Base-by-base conservation (phyloP, 2,329 filamentous ascomycete genomes). In the Curvularia spicifera region DNA sequence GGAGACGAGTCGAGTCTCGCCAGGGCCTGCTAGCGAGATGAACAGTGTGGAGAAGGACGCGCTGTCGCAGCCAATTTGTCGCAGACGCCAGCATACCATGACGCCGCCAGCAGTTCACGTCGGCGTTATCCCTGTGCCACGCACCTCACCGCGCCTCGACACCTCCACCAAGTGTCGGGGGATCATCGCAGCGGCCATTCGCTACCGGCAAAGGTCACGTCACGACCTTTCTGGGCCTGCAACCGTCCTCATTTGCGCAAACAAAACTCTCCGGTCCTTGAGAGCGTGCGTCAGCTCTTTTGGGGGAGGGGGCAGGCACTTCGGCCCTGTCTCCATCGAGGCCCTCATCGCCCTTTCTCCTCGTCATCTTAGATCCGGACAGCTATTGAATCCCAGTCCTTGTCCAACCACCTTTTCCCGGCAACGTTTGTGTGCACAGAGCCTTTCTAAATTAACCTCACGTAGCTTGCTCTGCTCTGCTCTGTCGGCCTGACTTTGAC, bases 11-110 rank as follows among this genome's bases (percentile, higher is more conserved):
- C 60, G 59, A 61, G 49, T 54, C 57, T 56, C 50, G 55, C 63
- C 63, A 58, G 66, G 60, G 65, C 61, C 42, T 43, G 51, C 69
- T 73, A 76, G 73, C 74, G 74, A 76, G 64, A 76, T 76, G 72
- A 76, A 68, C 63, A 62, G 51, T 73, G 72, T 74, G 72, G 72
- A 76, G 71, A 72, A 73, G 71, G 72, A 71, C 69, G 66, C 68
- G 65, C 61, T 53, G 56, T 62, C 56, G 68, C 66, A 65, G 70
- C 66, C 67, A 66, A 64, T 61, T 69, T 64, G 71, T 73, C 69
- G 70, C 71, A 74, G 71, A 50, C 33, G 53, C 62, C 47, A 55
- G 56, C 51, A 58, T 58, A 52, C 57, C 56, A 63, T 65, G 64
- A 60, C 64, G 59, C 60, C 65, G 60, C 59, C 59, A 63, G 60